phyloP scores from a whole-genome alignment of 129 eudicot genomes.

The Cynara cardunculus region DNA sequence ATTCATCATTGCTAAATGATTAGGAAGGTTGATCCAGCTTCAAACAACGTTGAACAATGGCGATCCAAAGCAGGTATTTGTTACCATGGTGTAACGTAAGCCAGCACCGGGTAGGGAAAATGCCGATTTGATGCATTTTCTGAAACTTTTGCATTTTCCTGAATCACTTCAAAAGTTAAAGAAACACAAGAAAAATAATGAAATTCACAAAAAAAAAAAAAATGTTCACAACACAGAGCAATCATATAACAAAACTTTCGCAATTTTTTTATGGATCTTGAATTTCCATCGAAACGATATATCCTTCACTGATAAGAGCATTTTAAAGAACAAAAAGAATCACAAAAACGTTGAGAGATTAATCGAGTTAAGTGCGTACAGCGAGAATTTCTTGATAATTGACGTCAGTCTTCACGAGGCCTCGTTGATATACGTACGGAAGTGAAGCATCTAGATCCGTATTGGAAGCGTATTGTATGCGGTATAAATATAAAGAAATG shows the following conservation, averaged over 20 bases:
- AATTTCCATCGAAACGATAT: background rate
- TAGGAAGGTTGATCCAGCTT: background rate
- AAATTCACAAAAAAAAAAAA: too few species aligned
- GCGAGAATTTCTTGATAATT: constrained; percentile 51
- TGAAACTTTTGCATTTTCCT: constrained; percentile 75
- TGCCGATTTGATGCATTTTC: constrained; percentile 44
- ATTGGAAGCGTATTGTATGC: constrained; percentile 14
- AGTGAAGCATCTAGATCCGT: constrained; percentile 11
- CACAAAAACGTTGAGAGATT: background rate
- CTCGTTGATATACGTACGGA: constrained; percentile 40
- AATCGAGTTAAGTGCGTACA: constrained; percentile 36
- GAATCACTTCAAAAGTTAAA: constrained; percentile 20
- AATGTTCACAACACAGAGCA: background rate
- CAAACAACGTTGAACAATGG: background rate
- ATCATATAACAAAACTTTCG: background rate
- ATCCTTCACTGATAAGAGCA: background rate
- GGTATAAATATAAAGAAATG: constrained; percentile 52
- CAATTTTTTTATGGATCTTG: background rate
- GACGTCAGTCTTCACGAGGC: constrained; percentile 43
- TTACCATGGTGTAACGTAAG: constrained; percentile 95
- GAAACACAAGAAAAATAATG: background rate
- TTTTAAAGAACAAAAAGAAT: background rate
- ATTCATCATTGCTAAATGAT: background rate
- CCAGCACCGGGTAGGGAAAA: constrained; percentile 68
- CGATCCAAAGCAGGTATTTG: background rate